A percentile compares a stretch with the other conserved stretches of the same genome.
phyloP scores from a whole-genome alignment of 768 basidiomycete genomes.

The Rhodotorula graminis region DNA sequence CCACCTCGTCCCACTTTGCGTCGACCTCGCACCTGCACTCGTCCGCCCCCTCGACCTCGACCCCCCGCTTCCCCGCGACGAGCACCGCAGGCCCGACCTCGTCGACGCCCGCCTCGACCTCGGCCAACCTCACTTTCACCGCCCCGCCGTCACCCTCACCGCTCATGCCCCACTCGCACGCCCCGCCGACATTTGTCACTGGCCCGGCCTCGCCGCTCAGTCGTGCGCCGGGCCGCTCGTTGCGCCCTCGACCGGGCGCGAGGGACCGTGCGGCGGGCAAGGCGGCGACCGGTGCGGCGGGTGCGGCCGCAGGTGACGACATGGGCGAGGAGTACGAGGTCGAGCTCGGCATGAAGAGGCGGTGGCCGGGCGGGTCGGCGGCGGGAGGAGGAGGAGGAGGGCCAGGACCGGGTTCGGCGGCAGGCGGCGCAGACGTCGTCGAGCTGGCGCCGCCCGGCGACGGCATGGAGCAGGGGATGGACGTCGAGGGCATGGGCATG shows the following conservation, averaged over 20 bases:
- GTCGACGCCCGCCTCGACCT: background rate
- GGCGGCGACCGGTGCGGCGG: background rate
- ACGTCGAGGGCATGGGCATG: constrained; percentile 26
- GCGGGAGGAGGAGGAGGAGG: background rate
- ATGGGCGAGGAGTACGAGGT: constrained; percentile 13
- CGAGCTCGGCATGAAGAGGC: constrained; percentile 17
- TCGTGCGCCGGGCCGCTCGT: background rate
- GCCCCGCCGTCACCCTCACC: background rate
- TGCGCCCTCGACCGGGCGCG: background rate
- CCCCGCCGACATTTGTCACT: background rate
- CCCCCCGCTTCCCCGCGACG: too few species aligned
- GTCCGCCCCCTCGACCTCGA: too few species aligned
- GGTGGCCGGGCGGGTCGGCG: background rate
- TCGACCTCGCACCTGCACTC: too few species aligned
- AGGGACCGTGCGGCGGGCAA: background rate
- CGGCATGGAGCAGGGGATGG: constrained; percentile 17
- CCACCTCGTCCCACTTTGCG: background rate
- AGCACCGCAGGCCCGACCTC: background rate
- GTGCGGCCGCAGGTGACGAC: background rate
- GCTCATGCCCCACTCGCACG: background rate
- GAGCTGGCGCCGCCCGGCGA: background rate
- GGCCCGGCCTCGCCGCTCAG: background rate
- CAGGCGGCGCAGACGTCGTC: background rate
- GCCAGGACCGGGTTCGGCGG: too few species aligned
- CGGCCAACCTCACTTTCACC: background rate